A percentile compares a stretch with the other conserved stretches of the same genome.
Conservation (phyloP, 208 protist genomes). For the Strigomonas culicis region DNA sequence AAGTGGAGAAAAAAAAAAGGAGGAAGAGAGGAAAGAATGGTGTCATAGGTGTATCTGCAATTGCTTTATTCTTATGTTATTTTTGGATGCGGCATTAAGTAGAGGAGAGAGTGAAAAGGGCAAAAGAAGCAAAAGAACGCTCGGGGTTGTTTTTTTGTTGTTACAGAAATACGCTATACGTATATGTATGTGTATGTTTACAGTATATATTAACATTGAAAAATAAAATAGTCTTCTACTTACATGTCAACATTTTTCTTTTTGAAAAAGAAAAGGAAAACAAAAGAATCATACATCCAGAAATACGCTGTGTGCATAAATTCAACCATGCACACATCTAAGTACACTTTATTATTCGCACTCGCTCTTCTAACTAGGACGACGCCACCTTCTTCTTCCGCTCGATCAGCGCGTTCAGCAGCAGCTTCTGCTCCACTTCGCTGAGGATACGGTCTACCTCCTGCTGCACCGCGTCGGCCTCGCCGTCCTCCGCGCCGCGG, state of each 20-base stretch:
- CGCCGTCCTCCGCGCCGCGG: too few species aligned
- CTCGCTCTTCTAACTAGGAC: not conserved
- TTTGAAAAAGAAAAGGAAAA: constrained; percentile 15
- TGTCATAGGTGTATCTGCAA: not conserved
- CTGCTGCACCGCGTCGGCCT: not conserved
- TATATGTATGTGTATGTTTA: not conserved
- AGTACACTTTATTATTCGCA: not conserved
- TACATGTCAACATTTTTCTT: not conserved
- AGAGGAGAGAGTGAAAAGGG: not conserved
- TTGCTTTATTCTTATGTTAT: not conserved
- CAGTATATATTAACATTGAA: not conserved
- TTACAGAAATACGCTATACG: not conserved
- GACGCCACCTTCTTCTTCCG: not conserved
- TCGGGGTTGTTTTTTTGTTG: not conserved
- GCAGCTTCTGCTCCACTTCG: constrained; percentile 36
- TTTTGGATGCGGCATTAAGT: not conserved
- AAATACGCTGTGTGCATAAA: not conserved
- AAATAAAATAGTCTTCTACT: constrained; percentile 8
- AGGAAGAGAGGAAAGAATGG: not conserved
- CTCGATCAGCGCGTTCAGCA: constrained; percentile 46
- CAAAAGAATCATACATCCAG: constrained; percentile 6
- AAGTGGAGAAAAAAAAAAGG: not conserved
- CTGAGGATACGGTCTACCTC: constrained; percentile 13
- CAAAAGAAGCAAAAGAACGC: constrained; percentile 6
- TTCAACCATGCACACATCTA: not conserved